Conservation (phyloP, 2,329 filamentous ascomycete genomes). For the Chrysoporthe puriensis region DNA sequence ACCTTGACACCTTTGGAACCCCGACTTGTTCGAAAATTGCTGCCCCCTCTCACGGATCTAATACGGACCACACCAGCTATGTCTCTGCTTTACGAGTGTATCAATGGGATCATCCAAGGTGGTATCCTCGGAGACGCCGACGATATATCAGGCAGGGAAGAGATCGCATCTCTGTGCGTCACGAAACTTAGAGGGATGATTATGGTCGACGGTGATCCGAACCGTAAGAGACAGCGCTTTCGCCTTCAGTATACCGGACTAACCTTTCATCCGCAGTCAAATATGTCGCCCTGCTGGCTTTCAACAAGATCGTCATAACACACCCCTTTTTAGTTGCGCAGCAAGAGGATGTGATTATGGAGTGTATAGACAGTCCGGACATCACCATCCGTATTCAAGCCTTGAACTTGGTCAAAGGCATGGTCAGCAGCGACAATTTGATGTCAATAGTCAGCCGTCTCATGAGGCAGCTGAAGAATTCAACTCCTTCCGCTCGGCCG, state of each 20-base stretch:
- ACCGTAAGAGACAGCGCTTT: conserved; percentile 62
- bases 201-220: conserved; percentile 89
- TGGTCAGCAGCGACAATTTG: conserved; percentile 89
- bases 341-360: conserved; percentile 94
- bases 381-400: conserved; percentile 95
- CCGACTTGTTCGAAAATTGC: conserved; percentile 84
- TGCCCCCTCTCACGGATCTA: conserved; percentile 88
- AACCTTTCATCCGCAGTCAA: conserved; percentile 64
- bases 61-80: conserved; percentile 95
- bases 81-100: conserved; percentile 98
- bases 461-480: conserved; percentile 79
- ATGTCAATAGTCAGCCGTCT: conserved; percentile 82
- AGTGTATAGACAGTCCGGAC: conserved; percentile 93
- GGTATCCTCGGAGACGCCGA: conserved; percentile 86
- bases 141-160: conserved; percentile 80
- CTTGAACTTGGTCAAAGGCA: conserved; percentile 86
- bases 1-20: conserved; percentile 92
- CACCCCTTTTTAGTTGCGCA: conserved; percentile 87
- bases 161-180: conserved; percentile 90
- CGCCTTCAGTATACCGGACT: conserved; percentile 20
- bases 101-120: conserved; percentile 96
- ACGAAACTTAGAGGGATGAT: conserved; percentile 94
- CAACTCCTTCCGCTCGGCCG: conserved; percentile 41
- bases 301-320: conserved; percentile 90
- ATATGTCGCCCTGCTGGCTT: conserved; percentile 93